These are phyloP conservation scores for Emydomyces testavorans DNA, from an alignment of 2,329 filamentous ascomycete genomes.

Conservation along the genomic window DNA sequence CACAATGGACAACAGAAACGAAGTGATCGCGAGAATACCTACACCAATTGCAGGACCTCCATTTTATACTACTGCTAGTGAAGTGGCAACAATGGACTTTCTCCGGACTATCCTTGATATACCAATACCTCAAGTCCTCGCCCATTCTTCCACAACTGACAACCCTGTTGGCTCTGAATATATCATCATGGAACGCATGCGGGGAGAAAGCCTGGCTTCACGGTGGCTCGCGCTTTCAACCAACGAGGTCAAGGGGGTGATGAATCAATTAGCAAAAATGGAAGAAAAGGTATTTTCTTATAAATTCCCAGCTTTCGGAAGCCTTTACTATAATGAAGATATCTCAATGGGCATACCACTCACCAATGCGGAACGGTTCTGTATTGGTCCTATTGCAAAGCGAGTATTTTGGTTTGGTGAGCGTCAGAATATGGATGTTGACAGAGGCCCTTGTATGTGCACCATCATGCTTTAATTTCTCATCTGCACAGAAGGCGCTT, in stretches of 20 bases:
- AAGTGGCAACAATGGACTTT: conserved; percentile 31
- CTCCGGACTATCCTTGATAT: conserved; percentile 22
- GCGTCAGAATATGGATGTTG: conserved; percentile 15
- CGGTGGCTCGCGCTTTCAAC: conserved; percentile 22
- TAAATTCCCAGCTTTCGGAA: conserved; percentile 22
- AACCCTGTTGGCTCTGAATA: conserved; percentile 34
- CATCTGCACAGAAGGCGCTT: too few species aligned
- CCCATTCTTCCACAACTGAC: conserved; percentile 26
- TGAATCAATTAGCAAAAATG: neutral
- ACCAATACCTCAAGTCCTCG: conserved; percentile 30
- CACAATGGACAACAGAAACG: conserved; percentile 18
- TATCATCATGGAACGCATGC: conserved; percentile 33
- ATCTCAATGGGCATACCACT: conserved; percentile 16
- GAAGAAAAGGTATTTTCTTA: conserved; percentile 19
- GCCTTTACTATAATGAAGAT: conserved; percentile 20
- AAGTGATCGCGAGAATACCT: conserved; percentile 21
- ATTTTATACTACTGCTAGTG: conserved; percentile 25
- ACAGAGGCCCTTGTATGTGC: neutral
- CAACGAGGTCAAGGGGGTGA: conserved; percentile 11
- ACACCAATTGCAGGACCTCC: conserved; percentile 22
- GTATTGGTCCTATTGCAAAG: conserved; percentile 22
- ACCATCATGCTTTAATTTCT: too few species aligned
- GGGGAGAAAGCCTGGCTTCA: conserved; percentile 24
- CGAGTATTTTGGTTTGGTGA: conserved; percentile 25
- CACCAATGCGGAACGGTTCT: conserved; percentile 20